phyloP scores from a whole-genome alignment of 768 basidiomycete species.

The Termitomyces sp. region DNA sequence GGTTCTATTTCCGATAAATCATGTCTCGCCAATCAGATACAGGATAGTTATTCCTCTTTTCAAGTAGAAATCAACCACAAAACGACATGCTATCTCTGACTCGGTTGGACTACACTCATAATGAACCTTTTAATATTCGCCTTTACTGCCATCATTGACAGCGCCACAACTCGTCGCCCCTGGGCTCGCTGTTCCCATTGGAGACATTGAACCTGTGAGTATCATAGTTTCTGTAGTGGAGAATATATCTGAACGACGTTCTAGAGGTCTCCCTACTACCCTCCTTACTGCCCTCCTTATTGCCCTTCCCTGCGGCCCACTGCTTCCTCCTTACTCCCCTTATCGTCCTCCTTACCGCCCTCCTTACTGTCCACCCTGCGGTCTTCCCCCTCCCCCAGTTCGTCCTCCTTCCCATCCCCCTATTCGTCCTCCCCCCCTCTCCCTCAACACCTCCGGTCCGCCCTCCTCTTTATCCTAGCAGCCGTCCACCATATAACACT shows the following conservation, averaged over 20 bases:
- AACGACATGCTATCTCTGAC: not conserved
- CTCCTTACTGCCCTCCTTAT: not conserved
- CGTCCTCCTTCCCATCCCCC: not conserved
- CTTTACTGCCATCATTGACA: conserved; percentile 3
- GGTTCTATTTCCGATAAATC: not conserved
- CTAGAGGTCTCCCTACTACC: not conserved
- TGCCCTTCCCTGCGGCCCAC: not conserved
- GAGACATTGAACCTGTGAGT: conserved; percentile 8
- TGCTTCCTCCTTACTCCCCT: not conserved
- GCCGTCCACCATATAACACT: not conserved
- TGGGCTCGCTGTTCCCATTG: conserved; percentile 1
- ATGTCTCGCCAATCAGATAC: conserved; percentile 3
- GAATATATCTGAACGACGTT: not conserved
- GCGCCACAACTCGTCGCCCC: conserved; percentile 3
- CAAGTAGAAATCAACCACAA: not conserved
- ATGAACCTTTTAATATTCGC: conserved; percentile 8
- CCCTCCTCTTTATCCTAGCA: not conserved
- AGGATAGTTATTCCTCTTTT: conserved; percentile 3
- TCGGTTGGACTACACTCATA: no score
- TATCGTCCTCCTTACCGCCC: not conserved
- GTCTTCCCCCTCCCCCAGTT: not conserved
- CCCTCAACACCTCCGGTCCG: not conserved
- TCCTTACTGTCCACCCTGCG: not conserved
- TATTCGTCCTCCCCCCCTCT: not conserved
- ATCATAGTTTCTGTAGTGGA: not conserved